These are phyloP conservation scores for Termitomyces sp. DNA, from an alignment of 768 basidiomycete genomes.

Conservation along the genomic window DNA sequence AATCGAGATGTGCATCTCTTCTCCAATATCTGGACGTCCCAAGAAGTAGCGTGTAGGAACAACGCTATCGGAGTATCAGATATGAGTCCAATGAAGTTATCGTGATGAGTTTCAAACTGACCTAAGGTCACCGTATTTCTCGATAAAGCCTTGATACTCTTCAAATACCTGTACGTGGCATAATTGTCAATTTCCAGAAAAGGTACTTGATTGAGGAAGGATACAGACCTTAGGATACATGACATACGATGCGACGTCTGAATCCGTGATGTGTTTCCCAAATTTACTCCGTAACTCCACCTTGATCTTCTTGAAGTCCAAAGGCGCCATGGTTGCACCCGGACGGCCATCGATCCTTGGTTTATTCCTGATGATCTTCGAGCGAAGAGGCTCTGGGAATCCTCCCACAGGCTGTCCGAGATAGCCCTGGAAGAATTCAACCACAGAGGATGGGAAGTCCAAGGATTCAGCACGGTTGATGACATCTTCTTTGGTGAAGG, in stretches of 20 bases:
- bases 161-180: constrained; percentile 74
- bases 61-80: constrained; percentile 50
- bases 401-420: constrained; percentile 97
- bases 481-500: constrained; percentile 83
- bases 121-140: constrained; percentile 96
- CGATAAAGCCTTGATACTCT: constrained; percentile 92
- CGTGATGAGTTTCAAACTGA: constrained; percentile 29
- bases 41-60: constrained; percentile 98
- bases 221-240: constrained; percentile 92
- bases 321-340: constrained; percentile 79
- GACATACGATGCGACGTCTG: constrained; percentile 91
- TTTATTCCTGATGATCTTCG: constrained; percentile 89
- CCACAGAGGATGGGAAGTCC: constrained; percentile 96
- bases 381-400: constrained; percentile 96
- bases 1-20: constrained; percentile 96
- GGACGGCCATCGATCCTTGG: constrained; percentile 92
- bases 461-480: constrained; percentile 81
- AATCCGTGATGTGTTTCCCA: constrained; percentile 91
- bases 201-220: constrained; percentile 1
- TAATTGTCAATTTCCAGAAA: background rate
- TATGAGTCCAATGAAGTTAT: constrained; percentile 9
- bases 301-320: constrained; percentile 97
- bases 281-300: constrained; percentile 89
- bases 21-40: constrained; percentile 84
- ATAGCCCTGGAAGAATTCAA: constrained; percentile 99